These are phyloP conservation scores for Hysterium pulicare DNA, from an alignment of 2,329 filamentous ascomycete genomes.

Conservation along the genomic window DNA sequence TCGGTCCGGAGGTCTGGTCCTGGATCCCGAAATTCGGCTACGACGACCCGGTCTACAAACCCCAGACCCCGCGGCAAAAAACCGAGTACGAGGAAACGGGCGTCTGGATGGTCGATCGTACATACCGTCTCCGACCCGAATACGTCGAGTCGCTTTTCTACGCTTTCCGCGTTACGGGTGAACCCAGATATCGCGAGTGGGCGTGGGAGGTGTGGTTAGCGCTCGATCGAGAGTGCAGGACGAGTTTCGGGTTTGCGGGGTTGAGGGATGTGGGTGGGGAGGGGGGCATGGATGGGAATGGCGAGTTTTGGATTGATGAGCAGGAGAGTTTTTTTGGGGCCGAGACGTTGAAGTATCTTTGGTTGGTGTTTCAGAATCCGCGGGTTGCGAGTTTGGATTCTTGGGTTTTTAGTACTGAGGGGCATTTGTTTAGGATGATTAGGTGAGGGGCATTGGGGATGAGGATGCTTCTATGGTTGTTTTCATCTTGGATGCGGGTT, in stretches of 20 bases:
- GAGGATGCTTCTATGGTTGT: too few species aligned
- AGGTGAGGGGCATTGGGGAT: slow-evolving; percentile 14
- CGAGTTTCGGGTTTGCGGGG: slow-evolving; percentile 38
- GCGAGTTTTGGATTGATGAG: slow-evolving; percentile 32
- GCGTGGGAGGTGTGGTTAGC: slow-evolving; percentile 41
- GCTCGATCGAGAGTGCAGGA: slow-evolving; percentile 37
- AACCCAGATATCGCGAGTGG: slow-evolving; percentile 39
- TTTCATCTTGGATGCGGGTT: too few species aligned
- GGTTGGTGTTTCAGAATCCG: slow-evolving; percentile 36
- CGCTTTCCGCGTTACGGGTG: slow-evolving; percentile 40
- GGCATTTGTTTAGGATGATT: slow-evolving; percentile 39
- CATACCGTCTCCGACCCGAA: slow-evolving; percentile 37
- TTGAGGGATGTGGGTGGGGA: slow-evolving; percentile 34
- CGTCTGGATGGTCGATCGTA: slow-evolving; percentile 32
- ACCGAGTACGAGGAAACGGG: slow-evolving; percentile 27
- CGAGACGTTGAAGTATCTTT: slow-evolving; percentile 42
- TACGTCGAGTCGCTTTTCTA: slow-evolving; percentile 42
- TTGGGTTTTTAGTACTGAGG: slow-evolving; percentile 46
- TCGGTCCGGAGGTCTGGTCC: slow-evolving; percentile 38
- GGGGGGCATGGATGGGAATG: slow-evolving; percentile 16
- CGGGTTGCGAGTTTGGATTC: slow-evolving; percentile 37
- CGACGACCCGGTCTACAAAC: slow-evolving; percentile 26
- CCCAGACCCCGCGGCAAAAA: slow-evolving; percentile 23
- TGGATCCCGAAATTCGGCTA: slow-evolving; percentile 39
- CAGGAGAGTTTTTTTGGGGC: slow-evolving; percentile 40